Evolutionary conservation across 768 basidiomycete genomes (phyloP).

Genomic region (Russula sp.): DNA sequence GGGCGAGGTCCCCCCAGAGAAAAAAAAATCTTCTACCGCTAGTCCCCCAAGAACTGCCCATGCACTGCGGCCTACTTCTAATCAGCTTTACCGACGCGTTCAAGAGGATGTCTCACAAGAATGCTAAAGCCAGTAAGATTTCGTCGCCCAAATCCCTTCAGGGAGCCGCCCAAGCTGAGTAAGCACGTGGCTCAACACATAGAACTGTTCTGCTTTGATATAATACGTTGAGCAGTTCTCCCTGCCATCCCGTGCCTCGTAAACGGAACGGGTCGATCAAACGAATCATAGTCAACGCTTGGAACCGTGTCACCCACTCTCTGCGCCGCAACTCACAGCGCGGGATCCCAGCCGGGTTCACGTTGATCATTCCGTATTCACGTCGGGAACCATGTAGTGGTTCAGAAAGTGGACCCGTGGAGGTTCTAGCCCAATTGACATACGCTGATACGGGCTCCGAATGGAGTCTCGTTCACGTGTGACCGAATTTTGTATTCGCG

Average conservation of each 20-base stretch:
- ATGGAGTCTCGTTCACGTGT: conserved; percentile 3
- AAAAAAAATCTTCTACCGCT: too few relatives aligned
- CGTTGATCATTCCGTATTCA: not conserved
- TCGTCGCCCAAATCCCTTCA: not conserved
- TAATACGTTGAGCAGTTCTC: not conserved
- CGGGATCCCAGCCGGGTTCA: not conserved
- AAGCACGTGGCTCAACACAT: not conserved
- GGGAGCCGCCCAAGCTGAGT: not conserved
- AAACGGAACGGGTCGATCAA: not conserved
- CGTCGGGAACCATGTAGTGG: not conserved
- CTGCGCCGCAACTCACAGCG: not conserved
- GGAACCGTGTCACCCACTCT: conserved; percentile 1
- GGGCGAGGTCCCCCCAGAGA: not conserved
- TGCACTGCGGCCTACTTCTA: not conserved
- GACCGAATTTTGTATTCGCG: not conserved
- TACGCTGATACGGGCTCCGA: not conserved
- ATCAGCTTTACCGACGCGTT: not conserved
- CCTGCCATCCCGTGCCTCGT: not conserved
- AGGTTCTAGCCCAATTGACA: not conserved
- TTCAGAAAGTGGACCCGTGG: not conserved
- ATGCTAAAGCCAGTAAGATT: not conserved
- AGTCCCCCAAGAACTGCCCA: not conserved
- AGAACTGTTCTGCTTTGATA: not conserved
- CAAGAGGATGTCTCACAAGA: not conserved
- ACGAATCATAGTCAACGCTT: not conserved